phyloP scores from a whole-genome alignment of 1,284 basidiomycete species.

The Cryptococcus sp. region DNA sequence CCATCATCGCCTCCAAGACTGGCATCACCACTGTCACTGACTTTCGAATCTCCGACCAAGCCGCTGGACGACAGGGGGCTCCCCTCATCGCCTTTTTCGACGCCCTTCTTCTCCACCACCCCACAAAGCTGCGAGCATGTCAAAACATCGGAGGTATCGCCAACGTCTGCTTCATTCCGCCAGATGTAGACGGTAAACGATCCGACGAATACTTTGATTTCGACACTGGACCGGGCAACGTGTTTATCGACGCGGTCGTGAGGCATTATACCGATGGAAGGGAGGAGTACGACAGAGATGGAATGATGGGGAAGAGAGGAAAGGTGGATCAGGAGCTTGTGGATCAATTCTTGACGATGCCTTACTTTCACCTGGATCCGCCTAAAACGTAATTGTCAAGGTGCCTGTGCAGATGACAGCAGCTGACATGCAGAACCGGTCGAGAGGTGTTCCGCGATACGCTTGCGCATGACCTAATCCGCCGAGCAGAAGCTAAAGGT shows the following conservation, averaged over 20 bases:
- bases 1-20: slow-evolving; percentile 12
- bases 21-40: slow-evolving; percentile 18
- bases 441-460: slow-evolving; percentile 18
- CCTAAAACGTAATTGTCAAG: slow-evolving; percentile 16
- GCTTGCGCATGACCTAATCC: slow-evolving; percentile 12
- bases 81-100: slow-evolving; percentile 23
- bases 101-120: slow-evolving; percentile 17
- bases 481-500: slow-evolving; percentile 7
- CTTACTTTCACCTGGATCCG: slow-evolving; percentile 20
- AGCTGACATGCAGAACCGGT: slow-evolving; percentile 7
- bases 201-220: slow-evolving; percentile 22
- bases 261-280: slow-evolving; percentile 14
- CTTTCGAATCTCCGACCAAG: slow-evolving; percentile 23
- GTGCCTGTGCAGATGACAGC: not conserved
- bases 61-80: slow-evolving; percentile 18
- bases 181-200: slow-evolving; percentile 7
- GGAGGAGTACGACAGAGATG: slow-evolving; percentile 18
- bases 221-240: slow-evolving; percentile 24
- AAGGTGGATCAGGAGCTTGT: slow-evolving; percentile 20
- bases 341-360: slow-evolving; percentile 17
- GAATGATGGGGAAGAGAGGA: slow-evolving; percentile 20
- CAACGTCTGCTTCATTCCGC: slow-evolving; percentile 21
- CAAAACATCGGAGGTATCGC: slow-evolving; percentile 30
- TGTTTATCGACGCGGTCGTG: slow-evolving; percentile 23
- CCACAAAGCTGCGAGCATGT: slow-evolving; percentile 13